Conservation (phyloP, 2,329 filamentous ascomycete genomes). For the Phyllosticta ampelicida region DNA sequence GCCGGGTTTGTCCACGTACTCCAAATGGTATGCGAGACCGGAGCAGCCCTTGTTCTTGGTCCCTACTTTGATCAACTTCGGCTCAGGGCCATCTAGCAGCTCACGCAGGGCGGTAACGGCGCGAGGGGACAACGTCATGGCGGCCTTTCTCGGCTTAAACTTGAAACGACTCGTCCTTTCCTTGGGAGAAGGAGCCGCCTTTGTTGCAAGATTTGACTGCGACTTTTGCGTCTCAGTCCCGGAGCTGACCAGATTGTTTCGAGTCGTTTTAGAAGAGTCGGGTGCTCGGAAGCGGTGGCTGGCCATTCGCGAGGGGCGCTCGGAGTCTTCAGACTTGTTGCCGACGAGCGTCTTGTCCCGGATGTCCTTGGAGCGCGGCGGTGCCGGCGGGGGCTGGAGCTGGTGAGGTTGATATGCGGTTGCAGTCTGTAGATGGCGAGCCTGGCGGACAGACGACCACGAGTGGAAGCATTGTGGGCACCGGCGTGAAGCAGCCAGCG, state of each 20-base stretch:
- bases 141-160: conserved; percentile 75
- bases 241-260: conserved; percentile 36
- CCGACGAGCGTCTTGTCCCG: conserved; percentile 52
- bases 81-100: conserved; percentile 73
- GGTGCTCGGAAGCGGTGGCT: conserved; percentile 17
- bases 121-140: conserved; percentile 71
- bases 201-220: conserved; percentile 26
- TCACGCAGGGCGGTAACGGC: conserved; percentile 70
- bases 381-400: conserved; percentile 45
- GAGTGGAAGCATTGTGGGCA: conserved; percentile 37
- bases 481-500: conserved; percentile 17
- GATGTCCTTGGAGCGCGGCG: conserved; percentile 46
- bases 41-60: conserved; percentile 93
- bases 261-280: background rate
- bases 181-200: conserved; percentile 20
- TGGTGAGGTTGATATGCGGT: conserved; percentile 53
- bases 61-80: conserved; percentile 87
- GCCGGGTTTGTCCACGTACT: conserved; percentile 87
- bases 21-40: conserved; percentile 82
- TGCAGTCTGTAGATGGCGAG: conserved; percentile 48
- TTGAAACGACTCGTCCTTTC: conserved; percentile 52
- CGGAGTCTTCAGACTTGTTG: conserved; percentile 37
- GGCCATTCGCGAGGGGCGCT: conserved; percentile 35
- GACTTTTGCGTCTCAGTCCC: conserved; percentile 60
- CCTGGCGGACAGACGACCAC: conserved; percentile 32